phyloP scores from a whole-genome alignment of 768 basidiomycete species.

The Rhizopogon salebrosus region DNA sequence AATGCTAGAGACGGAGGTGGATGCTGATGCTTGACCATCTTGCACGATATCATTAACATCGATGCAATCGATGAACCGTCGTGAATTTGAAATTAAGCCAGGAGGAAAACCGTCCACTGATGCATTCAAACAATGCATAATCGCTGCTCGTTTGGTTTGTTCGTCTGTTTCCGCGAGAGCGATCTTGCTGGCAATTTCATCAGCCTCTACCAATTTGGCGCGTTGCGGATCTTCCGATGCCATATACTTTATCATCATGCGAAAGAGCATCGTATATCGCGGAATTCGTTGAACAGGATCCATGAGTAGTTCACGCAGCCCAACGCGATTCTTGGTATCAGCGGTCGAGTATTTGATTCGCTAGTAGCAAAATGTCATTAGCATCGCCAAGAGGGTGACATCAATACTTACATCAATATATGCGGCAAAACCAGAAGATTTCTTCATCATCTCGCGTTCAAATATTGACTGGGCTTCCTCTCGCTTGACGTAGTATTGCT shows the following conservation, averaged over 20 bases:
- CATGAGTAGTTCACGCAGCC: constrained; percentile 87
- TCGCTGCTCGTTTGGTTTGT: constrained; percentile 82
- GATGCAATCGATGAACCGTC: constrained; percentile 86
- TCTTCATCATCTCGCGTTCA: constrained; percentile 75
- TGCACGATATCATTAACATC: constrained; percentile 81
- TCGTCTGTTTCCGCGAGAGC: constrained; percentile 90
- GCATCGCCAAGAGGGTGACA: not conserved
- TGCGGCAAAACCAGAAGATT: constrained; percentile 73
- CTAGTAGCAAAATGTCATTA: constrained; percentile 33
- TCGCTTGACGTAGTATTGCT: constrained; percentile 85
- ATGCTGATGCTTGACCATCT: constrained; percentile 37
- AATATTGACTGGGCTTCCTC: constrained; percentile 91
- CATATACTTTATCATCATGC: constrained; percentile 91
- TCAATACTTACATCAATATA: constrained; percentile 71
- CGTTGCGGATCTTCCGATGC: constrained; percentile 71
- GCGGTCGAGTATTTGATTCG: constrained; percentile 81
- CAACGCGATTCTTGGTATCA: constrained; percentile 75
- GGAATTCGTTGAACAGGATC: constrained; percentile 96
- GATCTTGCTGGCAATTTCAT: constrained; percentile 84
- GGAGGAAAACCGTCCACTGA: constrained; percentile 91
- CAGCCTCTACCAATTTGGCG: constrained; percentile 74
- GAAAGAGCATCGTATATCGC: constrained; percentile 88
- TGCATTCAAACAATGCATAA: constrained; percentile 79
- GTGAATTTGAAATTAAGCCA: constrained; percentile 80
- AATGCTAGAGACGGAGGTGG: constrained; percentile 37